A percentile compares a stretch with the other conserved stretches of the same genome.
Evolutionary conservation across 2,329 filamentous ascomycete species (phyloP).

Genomic region (Furcasterigmium furcatum): DNA sequence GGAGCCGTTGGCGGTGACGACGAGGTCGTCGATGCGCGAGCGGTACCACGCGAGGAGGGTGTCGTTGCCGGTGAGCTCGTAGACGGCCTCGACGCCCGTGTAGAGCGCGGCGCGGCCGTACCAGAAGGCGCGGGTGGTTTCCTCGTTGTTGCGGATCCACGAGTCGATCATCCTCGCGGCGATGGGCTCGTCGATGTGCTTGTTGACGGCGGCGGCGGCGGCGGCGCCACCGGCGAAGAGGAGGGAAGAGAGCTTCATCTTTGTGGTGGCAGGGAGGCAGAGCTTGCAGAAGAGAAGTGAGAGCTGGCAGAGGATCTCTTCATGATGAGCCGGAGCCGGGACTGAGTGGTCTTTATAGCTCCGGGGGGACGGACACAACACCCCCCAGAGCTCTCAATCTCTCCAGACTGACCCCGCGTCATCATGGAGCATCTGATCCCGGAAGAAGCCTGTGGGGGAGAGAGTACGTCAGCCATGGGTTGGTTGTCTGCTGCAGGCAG

Average conservation of each 20-base stretch:
- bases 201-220: constrained; percentile 3
- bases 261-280: not conserved
- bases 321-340: no score
- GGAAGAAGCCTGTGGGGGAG: no score
- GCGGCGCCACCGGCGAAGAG: constrained; percentile 7
- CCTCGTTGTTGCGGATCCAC: constrained; percentile 35
- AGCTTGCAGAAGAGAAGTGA: not conserved
- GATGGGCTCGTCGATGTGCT: constrained; percentile 4
- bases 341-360: no score
- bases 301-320: no score
- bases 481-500: no score
- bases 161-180: constrained; percentile 41
- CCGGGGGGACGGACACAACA: no score
- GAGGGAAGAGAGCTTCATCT: constrained; percentile 8
- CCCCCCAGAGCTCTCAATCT: no score
- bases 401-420: no score
- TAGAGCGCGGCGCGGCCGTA: constrained; percentile 44
- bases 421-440: no score
- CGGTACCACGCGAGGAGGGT: constrained; percentile 41
- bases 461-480: no score
- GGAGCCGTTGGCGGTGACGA: constrained; percentile 44
- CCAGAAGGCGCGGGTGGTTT: constrained; percentile 27
- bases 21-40: constrained; percentile 37
- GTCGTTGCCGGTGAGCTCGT: constrained; percentile 38
- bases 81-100: constrained; percentile 41